Base-by-base conservation (phyloP, 495 filamentous ascomycete genomes). In the Articulospora tetracladia region DNA sequence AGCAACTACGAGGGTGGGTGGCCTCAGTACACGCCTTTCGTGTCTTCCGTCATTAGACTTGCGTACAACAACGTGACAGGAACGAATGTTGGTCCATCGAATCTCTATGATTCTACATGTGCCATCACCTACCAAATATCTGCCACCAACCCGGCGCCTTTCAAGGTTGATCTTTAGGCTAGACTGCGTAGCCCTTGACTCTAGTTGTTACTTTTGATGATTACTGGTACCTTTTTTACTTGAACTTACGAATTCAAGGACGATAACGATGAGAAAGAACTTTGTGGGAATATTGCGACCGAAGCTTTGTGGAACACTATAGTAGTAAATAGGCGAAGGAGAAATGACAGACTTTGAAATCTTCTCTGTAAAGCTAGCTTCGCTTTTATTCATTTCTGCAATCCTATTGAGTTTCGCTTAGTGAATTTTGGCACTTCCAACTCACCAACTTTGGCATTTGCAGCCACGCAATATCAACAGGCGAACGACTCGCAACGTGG, bases 1-100 rank as follows among this genome's bases (percentile, higher is more conserved):
- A 69, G 44, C 13, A 68, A 63, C 11, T 77, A 75, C 55, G 72
- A 28, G n/a, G 60, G 34, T 24, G 60, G 61, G 17, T 76, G 74
- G 75, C 70, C 74, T 3, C 26, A 19, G 30, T 78, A 73, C 59
- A 55, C 69, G 48, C 57, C 67, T n/a, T 49, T 60, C n/a, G 27
- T 20, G 30, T 26, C 54, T 8, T 59, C 67, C 12, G 23, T 69
- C 22, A 51, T 66, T 19, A 59, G 67, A 51, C 60, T 69, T 13
- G 67, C 19, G 13, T 69, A 59, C 44, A 26, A 62, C 23, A 66
- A 66, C 47, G 32, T 53, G 32, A 66, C 61, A 11, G 67, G 67
- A 2, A 23, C 67, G 4, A 69, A 69, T 46, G 6, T 59, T 49
- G 55, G 53, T 56, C 41, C 34, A 46, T 23, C 28, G 17, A 13